Conservation (phyloP, 768 basidiomycete species). For the Plicaturopsis crispa region DNA sequence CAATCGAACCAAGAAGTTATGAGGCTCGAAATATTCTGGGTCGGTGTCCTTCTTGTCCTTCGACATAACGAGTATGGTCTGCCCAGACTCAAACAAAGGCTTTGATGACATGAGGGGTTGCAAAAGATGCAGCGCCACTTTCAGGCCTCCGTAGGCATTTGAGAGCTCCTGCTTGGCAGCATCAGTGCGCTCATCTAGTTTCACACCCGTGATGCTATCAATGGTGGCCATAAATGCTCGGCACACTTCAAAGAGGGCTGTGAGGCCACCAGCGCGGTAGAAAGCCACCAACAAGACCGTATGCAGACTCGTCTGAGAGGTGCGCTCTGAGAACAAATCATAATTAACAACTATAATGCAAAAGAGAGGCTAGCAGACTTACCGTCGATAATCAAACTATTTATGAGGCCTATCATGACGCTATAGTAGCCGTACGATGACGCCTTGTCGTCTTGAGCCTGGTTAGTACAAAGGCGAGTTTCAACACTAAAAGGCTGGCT, state of each 20-base stretch:
- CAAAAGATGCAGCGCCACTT: conserved; percentile 73
- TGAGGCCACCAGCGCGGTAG: conserved; percentile 62
- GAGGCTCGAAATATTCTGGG: conserved; percentile 73
- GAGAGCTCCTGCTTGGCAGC: conserved; percentile 54
- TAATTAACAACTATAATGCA: conserved; percentile 3
- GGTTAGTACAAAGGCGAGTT: conserved; percentile 6
- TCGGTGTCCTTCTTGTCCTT: conserved; percentile 78
- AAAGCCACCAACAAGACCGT: conserved; percentile 78
- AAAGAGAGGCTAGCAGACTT: conserved; percentile 11
- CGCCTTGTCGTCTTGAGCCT: conserved; percentile 28
- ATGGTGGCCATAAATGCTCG: conserved; percentile 48
- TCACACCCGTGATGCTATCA: conserved; percentile 38
- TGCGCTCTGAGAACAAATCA: conserved; percentile 53
- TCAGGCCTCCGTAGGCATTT: conserved; percentile 75
- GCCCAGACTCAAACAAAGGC: conserved; percentile 77
- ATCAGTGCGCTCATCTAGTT: conserved; percentile 50
- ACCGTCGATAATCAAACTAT: conserved; percentile 55
- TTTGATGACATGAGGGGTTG: conserved; percentile 72
- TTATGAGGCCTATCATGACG: conserved; percentile 44
- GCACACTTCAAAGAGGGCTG: conserved; percentile 55
- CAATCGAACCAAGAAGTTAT: conserved; percentile 80
- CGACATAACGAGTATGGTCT: conserved; percentile 64
- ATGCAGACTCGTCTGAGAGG: conserved; percentile 66
- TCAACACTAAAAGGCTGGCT: conserved; percentile 5
- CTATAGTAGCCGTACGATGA: conserved; percentile 43